Evolutionary conservation across 306 rosid genomes (phyloP), one percentile per base, ranked within the genome.

Genomic region (Potentilla sterilis): DNA sequence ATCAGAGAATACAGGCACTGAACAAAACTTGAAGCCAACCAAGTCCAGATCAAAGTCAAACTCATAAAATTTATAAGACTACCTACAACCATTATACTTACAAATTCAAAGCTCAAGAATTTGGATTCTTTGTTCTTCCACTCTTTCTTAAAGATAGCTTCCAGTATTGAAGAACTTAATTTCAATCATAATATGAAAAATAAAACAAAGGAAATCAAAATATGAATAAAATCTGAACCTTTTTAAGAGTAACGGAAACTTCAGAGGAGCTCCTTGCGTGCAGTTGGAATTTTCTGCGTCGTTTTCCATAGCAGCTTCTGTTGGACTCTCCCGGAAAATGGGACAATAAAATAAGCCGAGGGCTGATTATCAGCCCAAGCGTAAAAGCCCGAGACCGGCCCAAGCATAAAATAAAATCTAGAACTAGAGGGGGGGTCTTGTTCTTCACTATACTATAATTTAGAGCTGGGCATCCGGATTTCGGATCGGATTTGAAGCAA

Each of bases 21-120:
- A 1, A 37, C 41, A 9, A 16, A 57, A 57, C 6, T 14, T 52
- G 6, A 0, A 61, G 67, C 59, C 46, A 59, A 74, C 77, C 11
- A 43, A 61, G 43, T 61, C 69, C 34, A 74, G 18, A 59, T 74
- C 49, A 28, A 57, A 73, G 42, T 10, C 63, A 51, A 70, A 22
- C 46, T 57, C 67, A 73, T 21, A 57, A 35, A 63, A 73, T 10
- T 16, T 7, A 19, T 40, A 58, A 28, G 67, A 73, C 15, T 21
- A 44, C 11, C 48, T n/a, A 24, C 9, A 57, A 55, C 22, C 5
- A 34, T 2, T 16, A 15, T 14, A 10, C 42, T 38, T 24, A 6
- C 24, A 73, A 24, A 16, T 58, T 32, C 44, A 58, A 6, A 43
- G 47, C 44, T 18, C 69, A 22, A 44, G 28, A 42, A 9, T 9